phyloP scores from a whole-genome alignment of 306 rosid species.

The Lithocarpus polystachyus region DNA sequence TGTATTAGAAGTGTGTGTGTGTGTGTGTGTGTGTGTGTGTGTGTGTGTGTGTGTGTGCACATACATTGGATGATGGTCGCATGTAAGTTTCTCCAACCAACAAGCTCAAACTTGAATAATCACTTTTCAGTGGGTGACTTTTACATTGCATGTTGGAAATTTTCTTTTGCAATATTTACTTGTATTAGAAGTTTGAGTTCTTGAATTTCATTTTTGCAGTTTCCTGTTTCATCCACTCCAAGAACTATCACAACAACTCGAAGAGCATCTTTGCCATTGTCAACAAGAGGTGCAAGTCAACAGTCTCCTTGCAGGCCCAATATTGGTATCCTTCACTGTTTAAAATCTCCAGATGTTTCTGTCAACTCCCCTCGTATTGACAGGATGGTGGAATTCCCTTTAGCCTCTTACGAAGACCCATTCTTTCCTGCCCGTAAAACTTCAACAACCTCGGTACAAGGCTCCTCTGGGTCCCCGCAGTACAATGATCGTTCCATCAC shows the following conservation, averaged over 20 bases:
- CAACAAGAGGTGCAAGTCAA: slow-evolving; percentile 39
- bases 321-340: slow-evolving; percentile 42
- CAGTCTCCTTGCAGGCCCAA: slow-evolving; percentile 39
- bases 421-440: slow-evolving; percentile 43
- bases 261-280: slow-evolving; percentile 81
- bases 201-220: slow-evolving; percentile 42
- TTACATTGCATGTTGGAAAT: slow-evolving; percentile 7
- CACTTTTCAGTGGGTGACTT: neutral
- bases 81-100: slow-evolving; percentile 3
- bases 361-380: slow-evolving; percentile 96
- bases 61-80: slow-evolving; percentile 3
- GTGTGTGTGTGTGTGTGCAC: neutral
- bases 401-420: slow-evolving; percentile 66
- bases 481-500: slow-evolving; percentile 59
- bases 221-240: slow-evolving; percentile 40
- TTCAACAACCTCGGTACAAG: slow-evolving; percentile 44
- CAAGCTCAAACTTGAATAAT: slow-evolving; percentile 4
- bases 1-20: slow-evolving; percentile 11
- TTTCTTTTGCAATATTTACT: slow-evolving; percentile 7
- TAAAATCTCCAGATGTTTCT: slow-evolving; percentile 79
- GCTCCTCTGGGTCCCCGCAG: slow-evolving; percentile 52
- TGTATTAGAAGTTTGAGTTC: slow-evolving; percentile 25
- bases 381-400: slow-evolving; percentile 91
- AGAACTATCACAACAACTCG: slow-evolving; percentile 48
- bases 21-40: too few relatives aligned